Conservation (phyloP, 2,329 filamentous ascomycete genomes). For the Sporothrix euskadiensis region DNA sequence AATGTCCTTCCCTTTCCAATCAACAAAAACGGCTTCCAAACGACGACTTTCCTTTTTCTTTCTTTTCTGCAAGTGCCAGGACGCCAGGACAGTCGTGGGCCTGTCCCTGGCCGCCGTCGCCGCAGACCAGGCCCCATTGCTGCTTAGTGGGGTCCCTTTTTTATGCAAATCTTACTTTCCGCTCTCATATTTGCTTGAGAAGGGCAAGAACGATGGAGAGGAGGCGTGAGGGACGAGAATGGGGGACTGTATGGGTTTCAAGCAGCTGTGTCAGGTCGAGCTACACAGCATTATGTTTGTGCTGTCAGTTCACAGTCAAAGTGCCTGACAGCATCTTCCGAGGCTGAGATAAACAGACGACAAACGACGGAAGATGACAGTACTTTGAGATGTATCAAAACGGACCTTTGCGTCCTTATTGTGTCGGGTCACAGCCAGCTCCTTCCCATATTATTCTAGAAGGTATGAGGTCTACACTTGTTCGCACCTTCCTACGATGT, state of each 20-base stretch:
- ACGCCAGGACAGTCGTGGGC: neutral
- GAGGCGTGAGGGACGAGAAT: neutral
- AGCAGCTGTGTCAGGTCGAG: slow-evolving; percentile 24
- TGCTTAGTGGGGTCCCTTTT: slow-evolving; percentile 20
- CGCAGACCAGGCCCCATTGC: slow-evolving; percentile 1
- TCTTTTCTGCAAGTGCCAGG: neutral
- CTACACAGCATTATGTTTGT: slow-evolving; percentile 4
- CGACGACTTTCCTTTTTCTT: neutral
- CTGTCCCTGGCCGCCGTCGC: neutral
- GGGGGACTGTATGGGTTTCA: slow-evolving; percentile 22
- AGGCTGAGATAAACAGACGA: neutral
- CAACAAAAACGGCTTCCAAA: neutral
- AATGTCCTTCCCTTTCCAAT: neutral
- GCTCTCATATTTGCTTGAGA: neutral
- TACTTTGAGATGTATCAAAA: neutral
- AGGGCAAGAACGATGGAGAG: neutral
- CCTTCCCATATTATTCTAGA: neutral
- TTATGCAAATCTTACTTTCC: slow-evolving; percentile 26
- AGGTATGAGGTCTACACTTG: neutral
- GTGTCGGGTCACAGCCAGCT: neutral
- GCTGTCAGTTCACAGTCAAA: neutral
- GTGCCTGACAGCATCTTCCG: neutral
- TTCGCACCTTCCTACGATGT: neutral
- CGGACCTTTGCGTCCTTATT: neutral
- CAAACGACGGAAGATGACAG: neutral